Evolutionary conservation across 2,329 filamentous ascomycete species (phyloP).

Genomic region (Epichloe bromicola): DNA sequence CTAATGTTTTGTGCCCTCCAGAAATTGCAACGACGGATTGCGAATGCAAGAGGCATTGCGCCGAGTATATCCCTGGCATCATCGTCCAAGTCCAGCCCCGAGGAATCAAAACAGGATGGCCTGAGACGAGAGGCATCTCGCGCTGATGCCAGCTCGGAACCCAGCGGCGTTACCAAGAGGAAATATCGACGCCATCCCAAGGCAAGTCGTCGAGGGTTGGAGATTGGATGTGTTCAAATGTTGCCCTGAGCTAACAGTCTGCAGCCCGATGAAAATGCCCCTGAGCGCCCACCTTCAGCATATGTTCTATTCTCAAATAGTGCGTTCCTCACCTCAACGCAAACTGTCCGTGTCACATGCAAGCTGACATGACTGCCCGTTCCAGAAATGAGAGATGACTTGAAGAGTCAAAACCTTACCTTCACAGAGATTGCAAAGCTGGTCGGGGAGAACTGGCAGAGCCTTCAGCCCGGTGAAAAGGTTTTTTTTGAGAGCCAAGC

Average conservation of each 20-base stretch:
- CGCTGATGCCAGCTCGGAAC: conserved; percentile 33
- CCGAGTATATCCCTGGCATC: conserved; percentile 39
- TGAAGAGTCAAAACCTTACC: conserved; percentile 62
- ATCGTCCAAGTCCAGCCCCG: conserved; percentile 34
- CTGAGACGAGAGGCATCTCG: conserved; percentile 33
- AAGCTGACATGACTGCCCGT: not conserved
- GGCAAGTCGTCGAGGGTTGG: conserved; percentile 25
- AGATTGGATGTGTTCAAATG: not conserved
- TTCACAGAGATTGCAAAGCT: conserved; percentile 78
- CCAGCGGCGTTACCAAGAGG: conserved; percentile 42
- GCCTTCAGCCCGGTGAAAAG: conserved; percentile 50
- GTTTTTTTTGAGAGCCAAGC: conserved; percentile 63
- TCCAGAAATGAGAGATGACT: conserved; percentile 60
- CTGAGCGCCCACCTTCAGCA: conserved; percentile 66
- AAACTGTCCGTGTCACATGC: not conserved
- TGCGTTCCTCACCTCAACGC: conserved; percentile 28
- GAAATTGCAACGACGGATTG: conserved; percentile 77
- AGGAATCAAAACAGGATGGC: conserved; percentile 42
- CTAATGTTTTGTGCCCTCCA: conserved; percentile 20
- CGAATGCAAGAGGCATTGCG: conserved; percentile 53
- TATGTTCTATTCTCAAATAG: conserved; percentile 81
- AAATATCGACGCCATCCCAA: conserved; percentile 72
- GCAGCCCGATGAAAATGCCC: conserved; percentile 65
- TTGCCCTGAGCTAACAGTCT: not conserved
- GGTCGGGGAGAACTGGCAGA: conserved; percentile 73